Conservation (phyloP, 768 basidiomycete genomes). For the Amanita brunnescens region DNA sequence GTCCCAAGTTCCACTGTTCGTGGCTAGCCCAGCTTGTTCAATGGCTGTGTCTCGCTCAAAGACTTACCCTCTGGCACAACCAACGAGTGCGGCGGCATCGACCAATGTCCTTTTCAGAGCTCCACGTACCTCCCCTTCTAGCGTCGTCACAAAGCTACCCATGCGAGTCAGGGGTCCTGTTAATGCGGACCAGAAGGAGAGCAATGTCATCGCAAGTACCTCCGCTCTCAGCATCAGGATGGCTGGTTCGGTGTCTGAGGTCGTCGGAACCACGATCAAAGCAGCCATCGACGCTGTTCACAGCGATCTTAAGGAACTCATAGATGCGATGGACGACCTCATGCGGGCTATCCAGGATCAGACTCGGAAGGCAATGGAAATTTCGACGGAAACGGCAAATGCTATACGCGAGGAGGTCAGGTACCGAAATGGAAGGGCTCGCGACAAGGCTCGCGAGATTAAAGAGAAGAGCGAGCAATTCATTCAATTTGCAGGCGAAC, state of each 20-base stretch:
- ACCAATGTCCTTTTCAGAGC: conserved; percentile 20
- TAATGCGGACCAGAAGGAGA: conserved; percentile 13
- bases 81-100: conserved; percentile 12
- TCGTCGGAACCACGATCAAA: conserved; percentile 39
- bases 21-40: conserved; percentile 13
- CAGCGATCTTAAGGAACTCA: conserved; percentile 46
- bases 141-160: background rate
- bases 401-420: conserved; percentile 36
- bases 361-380: conserved; percentile 33
- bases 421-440: conserved; percentile 44
- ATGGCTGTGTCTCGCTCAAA: conserved; percentile 12
- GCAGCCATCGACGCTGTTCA: conserved; percentile 35
- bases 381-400: conserved; percentile 40
- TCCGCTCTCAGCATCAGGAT: conserved; percentile 30
- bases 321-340: conserved; percentile 52
- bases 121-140: conserved; percentile 14
- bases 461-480: conserved; percentile 40
- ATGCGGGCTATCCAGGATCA: conserved; percentile 42
- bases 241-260: conserved; percentile 37
- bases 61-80: conserved; percentile 7
- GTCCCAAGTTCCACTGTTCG: conserved; percentile 13
- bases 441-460: conserved; percentile 43
- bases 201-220: conserved; percentile 15
- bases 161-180: conserved; percentile 17
- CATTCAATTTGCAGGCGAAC: conserved; percentile 31